Percentiles rank a stretch among this genome's conserved stretches.
These are phyloP conservation scores for Daucus carota DNA, from an alignment of 129 eudicot genomes.

Conservation along the genomic window DH1_v3.0 NC_030385.2:2199501-2200000, in stretches of 20 bases:
- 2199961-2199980: not conserved
- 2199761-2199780: not conserved
- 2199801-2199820: not conserved
- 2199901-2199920: not conserved
- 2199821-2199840: not conserved
- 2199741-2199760: not conserved
- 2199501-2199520: not conserved
- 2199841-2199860: not conserved
- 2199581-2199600: not conserved
- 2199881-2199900: not conserved
- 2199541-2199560: not conserved
- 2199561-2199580: not conserved
- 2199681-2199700: not conserved
- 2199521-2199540: not conserved
- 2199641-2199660: not conserved
- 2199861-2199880: not conserved
- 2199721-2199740: not conserved
- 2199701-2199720: not conserved
- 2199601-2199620: not conserved
- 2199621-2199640: not conserved
- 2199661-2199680: not conserved
- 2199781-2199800: not conserved
- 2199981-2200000: constrained; percentile 44
- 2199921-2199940: not conserved
- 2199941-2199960: not conserved